Base-by-base conservation (phyloP, 2,329 filamentous ascomycete species). In the Plenodomus lindquistii region DNA sequence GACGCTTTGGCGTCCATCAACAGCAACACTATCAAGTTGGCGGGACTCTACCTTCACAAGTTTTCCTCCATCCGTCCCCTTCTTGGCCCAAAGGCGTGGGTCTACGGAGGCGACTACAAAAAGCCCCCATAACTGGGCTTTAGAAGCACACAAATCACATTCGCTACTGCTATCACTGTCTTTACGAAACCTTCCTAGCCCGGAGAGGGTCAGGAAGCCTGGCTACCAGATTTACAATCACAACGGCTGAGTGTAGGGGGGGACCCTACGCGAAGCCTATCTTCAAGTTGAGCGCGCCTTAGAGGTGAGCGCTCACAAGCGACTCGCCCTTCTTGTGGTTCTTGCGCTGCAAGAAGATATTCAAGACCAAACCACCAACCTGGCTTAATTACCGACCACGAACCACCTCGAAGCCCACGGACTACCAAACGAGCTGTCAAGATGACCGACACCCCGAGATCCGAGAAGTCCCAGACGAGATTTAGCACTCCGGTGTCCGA, bases 101-200 rank as follows among this genome's bases (percentile, higher is more conserved):
- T 95, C 85, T 93, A 93, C 77, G 92, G 93, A 88, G 89, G 91
- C 81, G 90, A 94, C 59, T 70, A 71, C 82, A 94, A 91, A 81
- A 93, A 96, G 79, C 93, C 94, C 74, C 93, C 93, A 82, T 97
- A 97, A 97, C 79, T 93, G 75, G 81, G 65, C 73, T 74, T 74
- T 22, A 51, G 36, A n/a, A 48, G 40, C 36, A 38, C 29, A 38
- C 45, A 16, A n/a, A 43, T 52, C 43, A 49, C 54, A 54, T 42
- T 59, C 50, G 36, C 52, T 52, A 54, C 42, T 53, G 54, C 29
- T 27, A 53, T 42, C 29, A 46, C 50, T 55, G 49, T 59, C 52
- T 46, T 58, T 53, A 45, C 50, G 40, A 47, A 36, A 34, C 56
- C 64, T 66, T 59, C 57, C 55, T 40, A 40, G 54, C 60, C 57